Evolutionary conservation across 345 rosid genomes (phyloP), one percentile per base, ranked within the genome.

Genomic region (Boechera stricta): DNA sequence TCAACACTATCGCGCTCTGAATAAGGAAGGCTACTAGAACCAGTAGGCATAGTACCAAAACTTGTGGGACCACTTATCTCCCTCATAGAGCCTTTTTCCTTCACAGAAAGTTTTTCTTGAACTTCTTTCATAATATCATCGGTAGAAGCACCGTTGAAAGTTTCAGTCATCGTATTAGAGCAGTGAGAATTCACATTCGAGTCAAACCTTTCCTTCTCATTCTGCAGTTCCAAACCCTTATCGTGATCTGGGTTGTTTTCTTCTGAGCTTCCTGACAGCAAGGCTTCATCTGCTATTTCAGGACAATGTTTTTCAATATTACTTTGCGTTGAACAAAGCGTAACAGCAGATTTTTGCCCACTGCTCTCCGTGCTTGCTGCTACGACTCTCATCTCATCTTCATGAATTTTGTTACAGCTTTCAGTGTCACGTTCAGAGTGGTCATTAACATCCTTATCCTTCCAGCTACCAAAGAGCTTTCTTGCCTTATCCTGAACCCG

Each of bases 401-500:
- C 85, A 71, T 62, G 57, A 52, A 29, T n/a, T 52, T 59, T 72
- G 64, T 55, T 66, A 52, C 73, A 48, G 74, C 77, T 71, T 65
- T 77, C 83, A 48, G 38, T 67, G 55, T 62, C 62, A 59, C 76
- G 54, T 56, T 71, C 83, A 75, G 29, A 67, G 52, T 73, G 74
- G 79, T 80, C 86, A 73, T 72, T 33, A 63, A 16, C 79, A 35
- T 58, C 77, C 39, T 75, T 81, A 69, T 48, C 80, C 77, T 87
- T 86, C 96, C 91, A 92, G 79, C 84, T 75, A 84, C 79, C 85
- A 60, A 77, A 80, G 5, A 92, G 82, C 57, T 83, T 86, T 75
- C 83, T 86, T 59, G 97, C 98, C 69, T 76, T 85, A 52, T 88
- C 94, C 85, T 81, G 94, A 80, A 92, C 82, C 68, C 69, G 86